Conservation (phyloP, 805 yeast species). For the Zygotorulaspora chibaensis region DNA sequence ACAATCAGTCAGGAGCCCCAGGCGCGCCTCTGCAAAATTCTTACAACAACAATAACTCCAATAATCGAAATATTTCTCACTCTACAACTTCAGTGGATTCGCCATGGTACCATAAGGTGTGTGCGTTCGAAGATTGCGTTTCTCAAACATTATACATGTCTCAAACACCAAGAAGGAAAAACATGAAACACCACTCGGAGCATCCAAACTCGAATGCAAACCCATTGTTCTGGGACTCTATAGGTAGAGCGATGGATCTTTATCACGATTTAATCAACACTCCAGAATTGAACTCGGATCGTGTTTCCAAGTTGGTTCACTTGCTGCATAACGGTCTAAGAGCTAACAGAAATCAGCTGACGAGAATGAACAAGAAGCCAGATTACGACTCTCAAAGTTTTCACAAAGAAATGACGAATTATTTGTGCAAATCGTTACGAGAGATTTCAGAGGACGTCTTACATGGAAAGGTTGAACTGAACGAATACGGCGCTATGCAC, state of each 20-base stretch:
- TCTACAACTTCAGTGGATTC: slow-evolving; percentile 31
- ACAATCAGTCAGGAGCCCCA: not conserved
- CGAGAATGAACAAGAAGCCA: slow-evolving; percentile 53
- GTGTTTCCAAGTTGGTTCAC: slow-evolving; percentile 48
- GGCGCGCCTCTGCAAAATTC: slow-evolving; percentile 9
- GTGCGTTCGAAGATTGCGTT: slow-evolving; percentile 51
- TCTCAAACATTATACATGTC: slow-evolving; percentile 35
- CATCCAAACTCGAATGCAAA: slow-evolving; percentile 42
- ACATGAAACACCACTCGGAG: slow-evolving; percentile 27
- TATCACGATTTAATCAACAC: slow-evolving; percentile 45
- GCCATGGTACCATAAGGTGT: slow-evolving; percentile 48
- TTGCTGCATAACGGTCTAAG: slow-evolving; percentile 52
- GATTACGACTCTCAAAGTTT: slow-evolving; percentile 58
- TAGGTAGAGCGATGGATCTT: slow-evolving; percentile 46
- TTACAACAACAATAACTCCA: slow-evolving; percentile 10
- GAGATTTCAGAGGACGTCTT: slow-evolving; percentile 49
- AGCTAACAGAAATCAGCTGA: slow-evolving; percentile 50
- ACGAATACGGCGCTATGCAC: slow-evolving; percentile 54
- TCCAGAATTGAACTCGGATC: slow-evolving; percentile 44
- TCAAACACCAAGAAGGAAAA: slow-evolving; percentile 33
- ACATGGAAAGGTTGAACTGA: slow-evolving; percentile 41
- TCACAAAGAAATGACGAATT: slow-evolving; percentile 48
- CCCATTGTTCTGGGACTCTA: slow-evolving; percentile 49
- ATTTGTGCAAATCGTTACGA: slow-evolving; percentile 47
- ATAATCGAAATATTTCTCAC: slow-evolving; percentile 20